Base-by-base conservation (phyloP, 495 filamentous ascomycete genomes). In the Tricharina praecox region DNA sequence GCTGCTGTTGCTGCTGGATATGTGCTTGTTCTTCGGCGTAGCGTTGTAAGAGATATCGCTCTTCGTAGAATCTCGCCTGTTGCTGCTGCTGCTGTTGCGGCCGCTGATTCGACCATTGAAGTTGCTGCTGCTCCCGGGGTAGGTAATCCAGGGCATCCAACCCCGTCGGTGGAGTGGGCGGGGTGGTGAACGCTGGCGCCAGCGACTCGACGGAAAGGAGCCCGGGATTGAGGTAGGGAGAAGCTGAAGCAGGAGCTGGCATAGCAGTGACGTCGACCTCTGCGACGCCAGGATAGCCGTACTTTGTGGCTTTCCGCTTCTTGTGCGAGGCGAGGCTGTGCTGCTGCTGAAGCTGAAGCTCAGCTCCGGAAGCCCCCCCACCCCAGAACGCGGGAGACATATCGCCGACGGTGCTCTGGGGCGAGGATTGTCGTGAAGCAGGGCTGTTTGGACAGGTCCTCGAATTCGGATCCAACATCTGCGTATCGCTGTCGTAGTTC, bases 401-500 rank as follows among this genome's bases (percentile, higher is more conserved):
- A 10, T 48, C 45, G 8, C 33, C 45, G 13, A 23, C 34, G 4
- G 32, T 16, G 21, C 45, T 48, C 19, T 39, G 45, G 4, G 45
- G 45, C 11, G 33, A 38, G n/a, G 33, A 38, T 20, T 48, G 34
- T 37, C 34, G 45, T 21, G 45, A 48, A n/a, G 10, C 34, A 5
- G 45, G 45, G 33, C 33, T 38, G 20, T 39, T 26, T 13, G 45
- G 45, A 26, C 45, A 39, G 11, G 16, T 16, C 19, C 28, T 46
- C 1, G 43, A 46, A n/a, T 15, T 18, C 7, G 19, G 13, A 21
- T 46, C 43, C 11, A 33, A 28, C 43, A 46, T 46, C n/a, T 37
- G 33, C 7, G 45, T 48, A 38, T 48, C 45, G n/a, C 33, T 38
- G 24, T 48, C 45, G 34, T 48, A 48, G 32, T 26, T 38, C 8